Base-by-base conservation (phyloP, 2,329 filamentous ascomycete species). In the Ophiostoma perfectum region DNA sequence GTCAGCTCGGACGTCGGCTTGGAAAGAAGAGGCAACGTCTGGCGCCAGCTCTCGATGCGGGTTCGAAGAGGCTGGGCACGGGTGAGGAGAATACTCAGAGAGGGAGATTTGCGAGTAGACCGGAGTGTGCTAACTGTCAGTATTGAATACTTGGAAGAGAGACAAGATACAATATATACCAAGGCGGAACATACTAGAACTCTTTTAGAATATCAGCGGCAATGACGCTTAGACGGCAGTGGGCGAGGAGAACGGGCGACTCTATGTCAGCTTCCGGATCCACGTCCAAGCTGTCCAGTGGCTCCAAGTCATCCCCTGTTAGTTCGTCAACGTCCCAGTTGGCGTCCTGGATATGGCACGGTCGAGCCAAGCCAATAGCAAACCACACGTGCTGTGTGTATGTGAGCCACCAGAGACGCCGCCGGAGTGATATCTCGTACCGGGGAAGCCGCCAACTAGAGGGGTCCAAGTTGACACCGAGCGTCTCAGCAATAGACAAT, bases 331-430 rank as follows among this genome's bases (percentile, higher is more conserved):
- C 72, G 60, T 72, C 68, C 73, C 73, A 75, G 63, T 73, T 71
- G 42, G 42, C 67, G 16, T 70, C 68, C 44, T 72, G 70, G 36
- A 74, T 66, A 42, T 74, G 73, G 3, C 70, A 71, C 4, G 73
- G 72, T 14, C 73, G 69, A 0, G 69, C 69, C 7, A 66, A 70
- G 0, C 72, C 72, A 16, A 74, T 62, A 5, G 74, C 73, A 5
- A 69, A 64, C 73, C 73, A 74, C 2, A 71, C 71, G 64, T 75
- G 74, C 38, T 65, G 65, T 3, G 69, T 68, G 67, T 73, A 74
- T 5, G 71, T 73, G 8, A 75, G 47, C 74, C 74, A 74, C 74
- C 74, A 75, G 3, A 75, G 71, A 55, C 74, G 71, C 12, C 73
- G 70, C 4, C 74, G 72, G 11, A 74, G 67, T 12, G 71, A 71